Evolutionary conservation across 208 protist genomes (phyloP), one percentile per base, ranked within the genome.

Genomic region (Angomonas deanei): DNA sequence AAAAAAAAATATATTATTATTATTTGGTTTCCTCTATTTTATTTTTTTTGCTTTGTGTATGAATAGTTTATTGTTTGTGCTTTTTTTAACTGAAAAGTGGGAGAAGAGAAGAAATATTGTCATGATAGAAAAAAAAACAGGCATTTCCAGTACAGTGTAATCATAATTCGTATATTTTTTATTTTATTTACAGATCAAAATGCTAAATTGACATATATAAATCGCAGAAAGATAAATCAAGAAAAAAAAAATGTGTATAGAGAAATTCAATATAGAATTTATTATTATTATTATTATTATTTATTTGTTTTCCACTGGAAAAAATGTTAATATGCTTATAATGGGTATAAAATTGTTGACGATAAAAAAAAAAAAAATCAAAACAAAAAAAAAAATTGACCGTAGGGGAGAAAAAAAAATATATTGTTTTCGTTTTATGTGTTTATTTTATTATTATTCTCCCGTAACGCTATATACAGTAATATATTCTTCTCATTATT

Each of bases 351-450:
- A 32, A 28, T 36, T 42, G 15, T n/a, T 42, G 15, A 42, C 8
- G 15, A 42, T 15, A 67, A 61, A n/a, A 46, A 30, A 38, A 27
- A 61, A 34, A 36, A 24, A 47, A 61, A 66, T 15, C n/a, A n/a
- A n/a, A n/a, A n/a, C n/a, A n/a, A n/a, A n/a, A n/a, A n/a, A n/a
- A n/a, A n/a, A n/a, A n/a, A n/a, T n/a, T n/a, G n/a, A n/a, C n/a
- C n/a, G n/a, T n/a, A n/a, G 39, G 28, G 39, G n/a, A 61, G 21
- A 61, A 61, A 30, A 61, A 61, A 56, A 52, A 47, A 60, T 27
- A 19, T 27, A 19, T 66, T 62, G 2, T 30, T 54, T 59, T 46
- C 26, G 31, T 31, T 60, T 68, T 61, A 5, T 4, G 31, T 27
- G 24, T 33, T 27, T 15, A 48, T 67, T 46, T 21, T 23, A 34